Conservation (phyloP, 192 early-diverging fungal genomes). For the Dispira simplex region DNA sequence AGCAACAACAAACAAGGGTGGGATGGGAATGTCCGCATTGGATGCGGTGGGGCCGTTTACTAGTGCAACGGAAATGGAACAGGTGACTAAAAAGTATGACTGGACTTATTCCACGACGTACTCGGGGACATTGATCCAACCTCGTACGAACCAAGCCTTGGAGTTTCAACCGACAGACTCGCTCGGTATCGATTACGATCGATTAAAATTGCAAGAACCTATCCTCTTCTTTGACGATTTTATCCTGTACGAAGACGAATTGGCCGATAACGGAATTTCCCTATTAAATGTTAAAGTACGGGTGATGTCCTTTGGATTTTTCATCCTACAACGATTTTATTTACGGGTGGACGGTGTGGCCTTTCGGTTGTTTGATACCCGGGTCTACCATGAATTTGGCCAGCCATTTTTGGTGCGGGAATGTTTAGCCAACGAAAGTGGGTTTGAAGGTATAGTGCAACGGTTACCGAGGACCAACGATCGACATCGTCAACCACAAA, state of each 20-base stretch:
- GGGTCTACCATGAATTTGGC: slow-evolving; percentile 81
- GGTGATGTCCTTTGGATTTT: slow-evolving; percentile 87
- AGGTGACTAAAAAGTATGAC: slow-evolving; percentile 42
- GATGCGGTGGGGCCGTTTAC: too few relatives aligned
- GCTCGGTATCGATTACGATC: slow-evolving; percentile 54
- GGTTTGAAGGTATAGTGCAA: slow-evolving; percentile 24
- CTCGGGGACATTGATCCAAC: slow-evolving; percentile 35
- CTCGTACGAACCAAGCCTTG: not conserved
- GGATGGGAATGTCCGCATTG: too few relatives aligned
- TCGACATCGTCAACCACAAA: slow-evolving; percentile 15
- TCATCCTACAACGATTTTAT: slow-evolving; percentile 76
- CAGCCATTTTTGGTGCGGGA: slow-evolving; percentile 44
- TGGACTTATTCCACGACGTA: slow-evolving; percentile 92
- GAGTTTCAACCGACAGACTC: not conserved
- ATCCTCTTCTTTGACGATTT: slow-evolving; percentile 94
- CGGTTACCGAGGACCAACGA: too few relatives aligned
- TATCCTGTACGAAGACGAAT: slow-evolving; percentile 89
- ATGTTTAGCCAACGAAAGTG: slow-evolving; percentile 48
- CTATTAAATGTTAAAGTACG: slow-evolving; percentile 64
- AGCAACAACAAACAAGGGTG: too few relatives aligned
- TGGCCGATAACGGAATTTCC: slow-evolving; percentile 87
- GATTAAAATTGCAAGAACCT: slow-evolving; percentile 58
- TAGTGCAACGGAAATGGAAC: too few relatives aligned
- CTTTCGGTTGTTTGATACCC: slow-evolving; percentile 79
- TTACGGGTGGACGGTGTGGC: slow-evolving; percentile 88